Evolutionary conservation across 2,329 filamentous ascomycete species (phyloP).

Genomic region (Westerdykella aurantiaca): DNA sequence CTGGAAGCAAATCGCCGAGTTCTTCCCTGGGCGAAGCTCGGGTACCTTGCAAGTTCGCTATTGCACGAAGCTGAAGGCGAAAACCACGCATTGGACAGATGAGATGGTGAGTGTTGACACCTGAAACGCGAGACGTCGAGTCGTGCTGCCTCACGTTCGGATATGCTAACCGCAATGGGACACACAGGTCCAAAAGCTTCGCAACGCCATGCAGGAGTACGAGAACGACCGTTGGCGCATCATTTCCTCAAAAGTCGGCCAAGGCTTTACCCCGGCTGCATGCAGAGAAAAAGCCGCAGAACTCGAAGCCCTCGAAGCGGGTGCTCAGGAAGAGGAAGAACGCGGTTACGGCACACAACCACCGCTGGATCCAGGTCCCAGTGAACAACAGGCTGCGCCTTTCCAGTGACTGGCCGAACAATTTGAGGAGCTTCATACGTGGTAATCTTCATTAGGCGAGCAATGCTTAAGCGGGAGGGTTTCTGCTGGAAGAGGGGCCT

Average conservation of each 20-base stretch:
- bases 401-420: conserved; percentile 35
- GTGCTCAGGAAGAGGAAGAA: conserved; percentile 17
- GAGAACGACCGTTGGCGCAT: conserved; percentile 92
- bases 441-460: conserved; percentile 15
- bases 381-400: conserved; percentile 23
- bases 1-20: conserved; percentile 96
- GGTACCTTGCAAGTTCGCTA: conserved; percentile 91
- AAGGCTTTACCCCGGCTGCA: conserved; percentile 78
- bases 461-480: conserved; percentile 2
- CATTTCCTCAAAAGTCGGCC: conserved; percentile 83
- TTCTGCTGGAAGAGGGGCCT: conserved; percentile 8
- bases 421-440: conserved; percentile 24
- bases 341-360: conserved; percentile 25
- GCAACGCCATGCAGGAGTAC: conserved; percentile 72
- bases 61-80: conserved; percentile 90
- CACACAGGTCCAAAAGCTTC: conserved; percentile 67
- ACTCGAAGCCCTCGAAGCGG: conserved; percentile 40
- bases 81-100: conserved; percentile 88
- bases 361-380: conserved; percentile 25
- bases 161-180: conserved; percentile 30
- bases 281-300: conserved; percentile 76
- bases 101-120: conserved; percentile 65
- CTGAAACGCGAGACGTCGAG: conserved; percentile 36
- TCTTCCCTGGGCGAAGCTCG: conserved; percentile 85
- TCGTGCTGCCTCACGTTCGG: conserved; percentile 22